These are phyloP conservation scores for Boletus huronensis DNA, from an alignment of 768 basidiomycete genomes.

Conservation along the genomic window DNA sequence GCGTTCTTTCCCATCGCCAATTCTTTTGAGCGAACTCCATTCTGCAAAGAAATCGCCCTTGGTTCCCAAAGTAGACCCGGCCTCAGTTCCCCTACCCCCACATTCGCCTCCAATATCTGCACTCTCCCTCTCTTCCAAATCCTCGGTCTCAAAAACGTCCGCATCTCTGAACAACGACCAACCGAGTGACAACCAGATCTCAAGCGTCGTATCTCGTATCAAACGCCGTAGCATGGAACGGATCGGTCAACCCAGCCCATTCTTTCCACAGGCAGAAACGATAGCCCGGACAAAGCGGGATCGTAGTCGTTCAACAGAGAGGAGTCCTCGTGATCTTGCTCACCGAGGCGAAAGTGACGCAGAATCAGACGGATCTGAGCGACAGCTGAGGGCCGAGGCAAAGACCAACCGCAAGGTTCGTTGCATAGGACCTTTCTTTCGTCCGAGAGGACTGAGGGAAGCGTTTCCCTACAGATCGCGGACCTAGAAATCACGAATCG, in stretches of 20 bases:
- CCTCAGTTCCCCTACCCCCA: slow-evolving; percentile 57
- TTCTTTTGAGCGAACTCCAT: slow-evolving; percentile 24
- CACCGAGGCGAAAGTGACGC: slow-evolving; percentile 33
- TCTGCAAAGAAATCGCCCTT: slow-evolving; percentile 13
- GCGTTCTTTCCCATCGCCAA: slow-evolving; percentile 30
- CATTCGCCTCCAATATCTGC: slow-evolving; percentile 70
- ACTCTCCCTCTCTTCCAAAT: slow-evolving; percentile 75
- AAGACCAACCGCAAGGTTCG: slow-evolving; percentile 85
- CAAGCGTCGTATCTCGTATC: slow-evolving; percentile 44
- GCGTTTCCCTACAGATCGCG: slow-evolving; percentile 59
- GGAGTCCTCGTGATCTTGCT: slow-evolving; percentile 4
- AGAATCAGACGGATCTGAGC: slow-evolving; percentile 38
- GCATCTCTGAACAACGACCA: slow-evolving; percentile 39
- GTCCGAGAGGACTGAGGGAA: background rate
- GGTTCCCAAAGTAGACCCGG: slow-evolving; percentile 47
- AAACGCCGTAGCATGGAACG: slow-evolving; percentile 33
- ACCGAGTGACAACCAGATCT: slow-evolving; percentile 34
- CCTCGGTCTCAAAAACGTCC: slow-evolving; percentile 58
- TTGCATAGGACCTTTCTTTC: background rate
- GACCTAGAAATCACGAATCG: slow-evolving; percentile 90
- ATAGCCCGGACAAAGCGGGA: slow-evolving; percentile 11
- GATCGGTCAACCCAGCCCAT: slow-evolving; percentile 9
- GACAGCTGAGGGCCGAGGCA: slow-evolving; percentile 63
- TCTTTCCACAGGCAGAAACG: slow-evolving; percentile 15
- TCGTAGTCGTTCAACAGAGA: slow-evolving; percentile 23